phyloP scores from a whole-genome alignment of 306 rosid genomes.

The Trichosanthes cucumerina region DNA sequence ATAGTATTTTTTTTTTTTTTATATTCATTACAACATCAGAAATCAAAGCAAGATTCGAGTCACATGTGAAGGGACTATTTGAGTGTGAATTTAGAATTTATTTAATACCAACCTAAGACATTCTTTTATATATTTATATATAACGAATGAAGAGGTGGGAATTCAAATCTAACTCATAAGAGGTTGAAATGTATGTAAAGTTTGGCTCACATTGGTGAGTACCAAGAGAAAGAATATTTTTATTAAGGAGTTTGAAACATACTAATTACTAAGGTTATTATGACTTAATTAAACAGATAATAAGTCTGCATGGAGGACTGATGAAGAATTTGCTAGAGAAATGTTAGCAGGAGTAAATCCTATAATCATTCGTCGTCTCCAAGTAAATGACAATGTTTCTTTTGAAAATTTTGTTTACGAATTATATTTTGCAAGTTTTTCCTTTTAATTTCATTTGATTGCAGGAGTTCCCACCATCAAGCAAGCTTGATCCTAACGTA shows the following conservation, averaged over 20 bases:
- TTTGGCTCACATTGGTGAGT: no score
- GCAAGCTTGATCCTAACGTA: conserved; percentile 39
- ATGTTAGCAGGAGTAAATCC: conserved; percentile 82
- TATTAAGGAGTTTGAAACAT: neutral
- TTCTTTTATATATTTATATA: no score
- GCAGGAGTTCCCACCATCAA: conserved; percentile 71
- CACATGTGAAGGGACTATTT: no score
- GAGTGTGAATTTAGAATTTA: no score
- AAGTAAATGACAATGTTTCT: conserved; percentile 26
- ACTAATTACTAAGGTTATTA: neutral
- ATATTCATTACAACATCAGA: no score
- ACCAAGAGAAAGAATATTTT: no score
- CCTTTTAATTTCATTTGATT: neutral
- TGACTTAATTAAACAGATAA: conserved; percentile 35
- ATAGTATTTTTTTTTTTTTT: no score
- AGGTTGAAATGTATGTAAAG: no score
- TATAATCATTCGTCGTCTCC: conserved; percentile 42
- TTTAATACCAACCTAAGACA: no score
- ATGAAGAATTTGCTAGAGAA: conserved; percentile 80
- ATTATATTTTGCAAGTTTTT: neutral
- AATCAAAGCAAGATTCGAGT: no score
- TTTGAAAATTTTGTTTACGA: neutral
- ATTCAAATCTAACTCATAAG: no score
- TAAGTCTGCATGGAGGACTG: conserved; percentile 72
- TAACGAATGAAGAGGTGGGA: no score